Base-by-base conservation (phyloP, 257 asterid species). In the Nyctanthes arbortristis region DNA sequence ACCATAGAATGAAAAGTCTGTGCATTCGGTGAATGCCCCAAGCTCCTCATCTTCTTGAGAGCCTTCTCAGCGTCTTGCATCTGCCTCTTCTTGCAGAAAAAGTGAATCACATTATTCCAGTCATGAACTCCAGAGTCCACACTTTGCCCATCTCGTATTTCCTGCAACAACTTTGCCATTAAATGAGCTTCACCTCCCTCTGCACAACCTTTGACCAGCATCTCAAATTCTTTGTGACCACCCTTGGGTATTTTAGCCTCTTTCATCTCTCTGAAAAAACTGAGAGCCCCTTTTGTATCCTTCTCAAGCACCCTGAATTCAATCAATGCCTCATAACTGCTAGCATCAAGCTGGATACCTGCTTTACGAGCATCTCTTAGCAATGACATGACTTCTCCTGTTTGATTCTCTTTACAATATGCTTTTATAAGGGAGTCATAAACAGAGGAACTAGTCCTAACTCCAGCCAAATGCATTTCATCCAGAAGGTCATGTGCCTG, bases 31-130 rank as follows among this genome's bases (percentile, higher is more conserved):
- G 70, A 32, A 69, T 80, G 87, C 14, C 91, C 97, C 84, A 89
- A 75, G 77, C 82, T 82, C 81, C 84, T 84, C 97, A 91, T 93
- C 84, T 89, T 93, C 88, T 84, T 88, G 57, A 83, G 81, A 74
- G 97, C 96, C 79, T 89, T 93, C 86, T 89, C 96, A 0, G 99
- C 96, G 47, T 91, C 99, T 65, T 78, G 84, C 97, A 93, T 91
- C 73, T 89, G 80, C 77, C 88, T 78, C 72, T 91, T 93, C 85
- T 88, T 89, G 85, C 96, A 80, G 90, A 93, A 93, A 70, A 93
- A 93, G 79, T 91, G 96, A 43, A 93, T 85, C 73, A 89, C 92
- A 22, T 87, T 87, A 43, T 93, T 91, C 99, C 99, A 91, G 30
- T 91, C 93, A 67, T 87, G 92, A 75, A 93, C 96, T 24, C 93